A percentile compares a stretch with the other conserved stretches of the same genome.
Evolutionary conservation across 169 alveolate species (phyloP).

Genomic region (Plasmodium vinckei): DNA sequence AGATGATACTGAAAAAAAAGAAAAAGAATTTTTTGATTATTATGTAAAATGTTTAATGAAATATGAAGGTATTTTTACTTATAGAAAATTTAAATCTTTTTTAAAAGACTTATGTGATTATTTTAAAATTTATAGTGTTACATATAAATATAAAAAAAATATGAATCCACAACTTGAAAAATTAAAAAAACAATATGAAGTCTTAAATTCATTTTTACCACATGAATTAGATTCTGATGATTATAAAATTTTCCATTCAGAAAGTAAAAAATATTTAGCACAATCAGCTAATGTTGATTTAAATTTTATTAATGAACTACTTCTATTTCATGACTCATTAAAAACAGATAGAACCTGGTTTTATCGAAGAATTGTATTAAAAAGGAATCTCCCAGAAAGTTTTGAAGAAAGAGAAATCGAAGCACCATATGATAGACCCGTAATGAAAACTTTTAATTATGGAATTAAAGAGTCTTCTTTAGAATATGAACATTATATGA

Average conservation of each 20-base stretch:
- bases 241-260: slow-evolving; percentile 79
- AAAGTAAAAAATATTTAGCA: slow-evolving; percentile 80
- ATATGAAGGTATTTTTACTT: slow-evolving; percentile 74
- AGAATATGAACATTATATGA: slow-evolving; percentile 66
- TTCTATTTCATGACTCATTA: slow-evolving; percentile 81
- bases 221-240: slow-evolving; percentile 82
- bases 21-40: slow-evolving; percentile 42
- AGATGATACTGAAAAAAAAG: slow-evolving; percentile 46
- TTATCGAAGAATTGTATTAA: slow-evolving; percentile 78
- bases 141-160: slow-evolving; percentile 55
- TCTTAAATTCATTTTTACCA: slow-evolving; percentile 80
- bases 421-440: slow-evolving; percentile 69
- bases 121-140: slow-evolving; percentile 28
- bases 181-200: slow-evolving; percentile 74
- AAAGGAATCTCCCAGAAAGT: slow-evolving; percentile 78
- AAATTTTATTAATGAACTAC: slow-evolving; percentile 83
- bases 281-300: slow-evolving; percentile 75
- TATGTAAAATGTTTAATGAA: slow-evolving; percentile 72
- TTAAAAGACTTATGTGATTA: slow-evolving; percentile 47
- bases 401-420: slow-evolving; percentile 82
- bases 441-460: slow-evolving; percentile 40
- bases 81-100: slow-evolving; percentile 39
- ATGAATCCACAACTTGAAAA: slow-evolving; percentile 63
- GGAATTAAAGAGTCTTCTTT: slow-evolving; percentile 49
- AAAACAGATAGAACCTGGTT: slow-evolving; percentile 87